These are phyloP conservation scores for Polychaeton citri DNA, from an alignment of 2,329 filamentous ascomycete species.

Conservation along the genomic window DNA sequence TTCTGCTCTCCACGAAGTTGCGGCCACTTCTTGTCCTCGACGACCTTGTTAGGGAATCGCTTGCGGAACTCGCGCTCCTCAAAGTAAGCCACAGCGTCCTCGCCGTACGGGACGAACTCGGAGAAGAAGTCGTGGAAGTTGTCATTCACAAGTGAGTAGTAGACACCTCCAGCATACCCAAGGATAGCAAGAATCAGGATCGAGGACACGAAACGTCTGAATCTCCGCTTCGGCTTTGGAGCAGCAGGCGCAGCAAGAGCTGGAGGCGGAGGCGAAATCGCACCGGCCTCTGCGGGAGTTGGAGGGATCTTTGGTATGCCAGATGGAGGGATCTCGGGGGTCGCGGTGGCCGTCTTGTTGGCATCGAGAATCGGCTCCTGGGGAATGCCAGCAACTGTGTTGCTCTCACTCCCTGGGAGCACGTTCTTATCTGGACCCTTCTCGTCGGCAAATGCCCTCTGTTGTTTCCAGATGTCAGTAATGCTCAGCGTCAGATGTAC, in stretches of 20 bases:
- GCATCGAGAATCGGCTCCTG: constrained; percentile 15
- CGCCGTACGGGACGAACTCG: constrained; percentile 87
- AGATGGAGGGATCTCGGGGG: constrained; percentile 10
- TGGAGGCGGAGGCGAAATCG: constrained; percentile 29
- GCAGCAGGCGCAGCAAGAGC: constrained; percentile 15
- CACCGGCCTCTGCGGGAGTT: constrained; percentile 21
- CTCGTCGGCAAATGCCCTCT: constrained; percentile 19
- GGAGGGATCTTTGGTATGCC: constrained; percentile 16
- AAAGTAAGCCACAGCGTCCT: constrained; percentile 87
- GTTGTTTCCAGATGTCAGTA: no score
- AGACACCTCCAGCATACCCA: constrained; percentile 77
- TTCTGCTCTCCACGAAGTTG: constrained; percentile 47
- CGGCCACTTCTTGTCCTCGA: constrained; percentile 28
- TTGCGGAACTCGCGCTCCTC: constrained; percentile 90
- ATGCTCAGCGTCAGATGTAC: no score
- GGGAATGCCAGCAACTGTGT: constrained; percentile 16
- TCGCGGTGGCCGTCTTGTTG: constrained; percentile 4
- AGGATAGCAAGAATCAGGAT: constrained; percentile 63
- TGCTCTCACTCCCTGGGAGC: constrained; percentile 20
- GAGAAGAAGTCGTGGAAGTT: constrained; percentile 99
- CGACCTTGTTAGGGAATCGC: constrained; percentile 52
- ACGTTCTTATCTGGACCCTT: constrained; percentile 19
- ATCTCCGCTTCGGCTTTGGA: constrained; percentile 51
- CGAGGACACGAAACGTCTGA: constrained; percentile 66
- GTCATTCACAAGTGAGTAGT: constrained; percentile 85